Conservation (phyloP, 257 asterid species). For the Solanum medicagineum region DNA sequence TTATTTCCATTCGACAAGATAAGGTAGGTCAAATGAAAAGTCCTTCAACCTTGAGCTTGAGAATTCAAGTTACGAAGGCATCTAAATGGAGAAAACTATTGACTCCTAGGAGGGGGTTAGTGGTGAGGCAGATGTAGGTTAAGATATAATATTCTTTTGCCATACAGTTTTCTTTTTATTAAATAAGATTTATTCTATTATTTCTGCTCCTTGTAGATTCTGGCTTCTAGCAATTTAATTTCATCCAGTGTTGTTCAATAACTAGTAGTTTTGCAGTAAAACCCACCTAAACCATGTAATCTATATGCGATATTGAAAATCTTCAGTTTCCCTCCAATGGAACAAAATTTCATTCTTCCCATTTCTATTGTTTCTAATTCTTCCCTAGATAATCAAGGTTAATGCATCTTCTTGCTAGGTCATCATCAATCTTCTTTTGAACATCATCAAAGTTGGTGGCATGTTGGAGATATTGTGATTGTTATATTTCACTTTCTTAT, state of each 20-base stretch:
- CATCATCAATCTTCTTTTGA: background rate
- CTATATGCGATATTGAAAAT: background rate
- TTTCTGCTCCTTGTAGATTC: background rate
- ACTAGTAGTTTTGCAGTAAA: background rate
- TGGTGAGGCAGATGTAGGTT: background rate
- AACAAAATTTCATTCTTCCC: background rate
- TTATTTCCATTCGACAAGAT: background rate
- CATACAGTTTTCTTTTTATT: background rate
- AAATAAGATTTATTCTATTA: background rate
- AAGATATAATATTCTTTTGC: background rate
- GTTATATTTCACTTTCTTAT: background rate
- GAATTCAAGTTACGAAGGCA: background rate
- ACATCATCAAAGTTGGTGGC: background rate
- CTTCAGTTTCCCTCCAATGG: background rate
- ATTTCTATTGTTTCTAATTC: background rate
- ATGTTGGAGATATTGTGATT: background rate
- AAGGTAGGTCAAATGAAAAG: background rate
- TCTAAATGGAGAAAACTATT: background rate
- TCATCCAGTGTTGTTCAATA: background rate
- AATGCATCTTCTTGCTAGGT: background rate
- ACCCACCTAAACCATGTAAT: background rate
- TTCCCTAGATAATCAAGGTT: background rate
- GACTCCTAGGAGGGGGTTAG: background rate
- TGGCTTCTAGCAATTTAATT: background rate
- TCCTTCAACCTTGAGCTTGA: background rate